These are phyloP conservation scores for Lichtheimia corymbifera DNA, from an alignment of 371 early-diverging fungal genomes.

Conservation along the genomic window DNA sequence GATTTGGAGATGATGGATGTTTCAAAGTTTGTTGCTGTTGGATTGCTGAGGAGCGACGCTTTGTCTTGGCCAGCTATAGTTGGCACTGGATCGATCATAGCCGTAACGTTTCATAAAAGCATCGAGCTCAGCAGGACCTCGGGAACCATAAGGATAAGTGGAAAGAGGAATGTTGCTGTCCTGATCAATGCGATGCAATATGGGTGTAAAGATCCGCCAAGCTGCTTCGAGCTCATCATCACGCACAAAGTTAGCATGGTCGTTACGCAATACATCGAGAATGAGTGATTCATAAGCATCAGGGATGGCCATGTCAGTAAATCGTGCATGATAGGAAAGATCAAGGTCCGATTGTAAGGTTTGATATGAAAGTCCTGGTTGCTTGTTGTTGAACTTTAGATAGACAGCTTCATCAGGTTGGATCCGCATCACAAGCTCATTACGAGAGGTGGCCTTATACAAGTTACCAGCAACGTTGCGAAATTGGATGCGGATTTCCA, in stretches of 20 bases:
- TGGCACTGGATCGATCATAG: slow-evolving; percentile 50
- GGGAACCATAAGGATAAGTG: slow-evolving; percentile 80
- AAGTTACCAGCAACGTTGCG: slow-evolving; percentile 81
- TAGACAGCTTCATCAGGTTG: slow-evolving; percentile 95
- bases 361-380: slow-evolving; percentile 73
- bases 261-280: slow-evolving; percentile 85
- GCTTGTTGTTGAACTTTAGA: slow-evolving; percentile 94
- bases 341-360: slow-evolving; percentile 89
- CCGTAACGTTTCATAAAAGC: slow-evolving; percentile 77
- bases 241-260: slow-evolving; percentile 96
- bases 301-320: slow-evolving; percentile 82
- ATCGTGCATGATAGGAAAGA: slow-evolving; percentile 84
- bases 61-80: slow-evolving; percentile 48
- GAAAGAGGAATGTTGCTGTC: slow-evolving; percentile 58
- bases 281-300: slow-evolving; percentile 96
- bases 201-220: slow-evolving; percentile 95
- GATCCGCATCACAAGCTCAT: slow-evolving; percentile 94
- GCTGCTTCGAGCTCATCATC: slow-evolving; percentile 94
- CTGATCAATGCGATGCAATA: slow-evolving; percentile 84
- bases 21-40: no score
- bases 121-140: slow-evolving; percentile 81
- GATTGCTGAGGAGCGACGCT: slow-evolving; percentile 24
- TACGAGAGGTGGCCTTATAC: slow-evolving; percentile 74
- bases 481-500: slow-evolving; percentile 90
- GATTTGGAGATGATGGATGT: no score